Evolutionary conservation across 768 basidiomycete species (phyloP), one percentile per base, ranked within the genome.

Genomic region (Cubamyces sp.): DNA sequence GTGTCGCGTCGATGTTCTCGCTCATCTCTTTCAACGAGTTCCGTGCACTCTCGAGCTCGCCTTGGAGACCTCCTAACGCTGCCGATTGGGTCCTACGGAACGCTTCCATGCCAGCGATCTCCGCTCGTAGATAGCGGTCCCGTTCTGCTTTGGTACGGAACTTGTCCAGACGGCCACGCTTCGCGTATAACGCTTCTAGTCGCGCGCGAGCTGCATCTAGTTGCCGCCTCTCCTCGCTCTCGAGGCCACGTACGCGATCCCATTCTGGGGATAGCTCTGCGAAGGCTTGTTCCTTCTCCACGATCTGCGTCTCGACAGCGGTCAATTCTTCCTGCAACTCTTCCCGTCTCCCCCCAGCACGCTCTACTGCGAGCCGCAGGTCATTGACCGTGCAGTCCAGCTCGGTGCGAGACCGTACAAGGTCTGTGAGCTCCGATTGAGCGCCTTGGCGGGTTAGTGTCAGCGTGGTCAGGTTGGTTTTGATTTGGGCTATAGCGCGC

Each of bases 101-200:
- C 1, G 82, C 75, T 37, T 85, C 80, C 66, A 94, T 82, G 1
- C 88, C 82, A 1, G 81, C 74, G 34, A 97, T 90, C 69, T 97
- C 92, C n/a, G 82, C 81, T n/a, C 77, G 79, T 45, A 99, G 81
- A 70, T 84, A 98, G 21, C 81, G 77, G 71, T 99, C 96, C 8
- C 97, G 86, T 69, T 96, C 94, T 0, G 82, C 79, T 69, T 87
- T 88, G 15, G 91, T 92, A 21, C 86, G 78, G 78, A 97, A 99
- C 68, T 90, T 91, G 53, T 87, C 85, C 41, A 89, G 80, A 21
- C 97, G 89, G 2, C 95, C 95, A 72, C 94, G 94, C 71, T 98
- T 98, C 2, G 91, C 88, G 70, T 90, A 94, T 1, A 99, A 79
- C 0, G 90, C 84, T 0, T 83, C 81, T 3, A 98, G 76, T 48